Conservation (phyloP, 106 monocot species). For the Apostasia ramifera region DNA sequence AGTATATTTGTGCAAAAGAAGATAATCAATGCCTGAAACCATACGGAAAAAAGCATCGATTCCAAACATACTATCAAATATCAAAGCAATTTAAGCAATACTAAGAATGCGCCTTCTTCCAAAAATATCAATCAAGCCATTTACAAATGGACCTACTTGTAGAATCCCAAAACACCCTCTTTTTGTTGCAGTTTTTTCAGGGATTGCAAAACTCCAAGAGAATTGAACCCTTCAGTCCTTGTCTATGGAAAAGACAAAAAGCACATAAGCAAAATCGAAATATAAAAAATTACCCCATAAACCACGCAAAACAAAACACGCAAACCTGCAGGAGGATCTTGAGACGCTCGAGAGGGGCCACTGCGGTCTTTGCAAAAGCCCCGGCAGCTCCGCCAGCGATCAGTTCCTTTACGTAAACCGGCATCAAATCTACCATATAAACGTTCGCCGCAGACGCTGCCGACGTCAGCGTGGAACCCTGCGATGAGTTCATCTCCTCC, state of each 20-base stretch:
- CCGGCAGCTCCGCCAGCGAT: constrained; percentile 52
- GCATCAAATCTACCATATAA: constrained; percentile 34
- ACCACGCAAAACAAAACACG: background rate
- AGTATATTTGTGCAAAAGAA: background rate
- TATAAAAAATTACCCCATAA: background rate
- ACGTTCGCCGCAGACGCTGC: constrained; percentile 20
- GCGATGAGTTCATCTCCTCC: constrained; percentile 26
- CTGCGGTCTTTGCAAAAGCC: constrained; percentile 40
- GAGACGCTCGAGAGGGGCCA: constrained; percentile 49
- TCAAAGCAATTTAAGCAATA: background rate
- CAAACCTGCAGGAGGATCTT: constrained; percentile 56
- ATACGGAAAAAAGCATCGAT: too few relatives aligned
- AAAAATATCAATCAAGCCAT: too few relatives aligned
- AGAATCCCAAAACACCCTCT: constrained; percentile 78
- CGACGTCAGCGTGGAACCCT: constrained; percentile 25
- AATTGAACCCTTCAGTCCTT: constrained; percentile 62
- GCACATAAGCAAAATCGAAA: background rate
- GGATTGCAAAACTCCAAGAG: constrained; percentile 65
- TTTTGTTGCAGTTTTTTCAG: constrained; percentile 64
- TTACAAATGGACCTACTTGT: constrained; percentile 43
- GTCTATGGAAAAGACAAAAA: constrained; percentile 33
- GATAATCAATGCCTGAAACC: background rate
- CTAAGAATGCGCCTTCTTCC: too few relatives aligned
- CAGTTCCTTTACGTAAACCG: constrained; percentile 46
- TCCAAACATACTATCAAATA: too few relatives aligned